Evolutionary conservation across 352 stramenopile genomes (phyloP).

Genomic region (Globisporangium uncinulatum): DNA sequence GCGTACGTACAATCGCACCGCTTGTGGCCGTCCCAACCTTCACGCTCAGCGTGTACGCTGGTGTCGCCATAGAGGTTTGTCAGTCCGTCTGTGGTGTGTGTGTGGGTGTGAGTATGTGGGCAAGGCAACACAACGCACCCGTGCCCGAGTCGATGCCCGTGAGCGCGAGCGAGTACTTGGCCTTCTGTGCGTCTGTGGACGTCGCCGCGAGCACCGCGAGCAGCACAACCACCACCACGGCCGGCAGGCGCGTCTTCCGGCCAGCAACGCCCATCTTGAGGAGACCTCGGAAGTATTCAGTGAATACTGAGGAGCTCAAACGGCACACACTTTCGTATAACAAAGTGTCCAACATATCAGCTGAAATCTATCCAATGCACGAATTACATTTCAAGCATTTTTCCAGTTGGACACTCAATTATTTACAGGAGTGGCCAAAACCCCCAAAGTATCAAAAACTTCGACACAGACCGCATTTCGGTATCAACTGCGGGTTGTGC

Average conservation of each 20-base stretch:
- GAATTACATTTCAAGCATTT: no score
- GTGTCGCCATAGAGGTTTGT: not conserved
- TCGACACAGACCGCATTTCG: not conserved
- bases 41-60: slow-evolving; percentile 28
- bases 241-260: not conserved
- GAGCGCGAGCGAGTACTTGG: slow-evolving; percentile 27
- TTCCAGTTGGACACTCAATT: no score
- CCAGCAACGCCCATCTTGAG: not conserved
- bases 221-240: not conserved
- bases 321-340: no score
- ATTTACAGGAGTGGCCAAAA: no score
- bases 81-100: no score
- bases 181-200: slow-evolving; percentile 16
- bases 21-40: slow-evolving; percentile 20
- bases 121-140: slow-evolving; percentile 10
- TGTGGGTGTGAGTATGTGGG: no score
- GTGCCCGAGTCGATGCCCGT: slow-evolving; percentile 27
- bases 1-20: slow-evolving; percentile 12
- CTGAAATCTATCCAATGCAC: no score
- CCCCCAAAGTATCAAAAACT: not conserved
- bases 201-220: not conserved
- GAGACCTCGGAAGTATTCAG: no score
- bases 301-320: no score
- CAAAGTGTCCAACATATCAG: no score
- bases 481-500: no score